Base-by-base conservation (phyloP, 352 stramenopile species). In the Elongisporangium undulatum region DNA sequence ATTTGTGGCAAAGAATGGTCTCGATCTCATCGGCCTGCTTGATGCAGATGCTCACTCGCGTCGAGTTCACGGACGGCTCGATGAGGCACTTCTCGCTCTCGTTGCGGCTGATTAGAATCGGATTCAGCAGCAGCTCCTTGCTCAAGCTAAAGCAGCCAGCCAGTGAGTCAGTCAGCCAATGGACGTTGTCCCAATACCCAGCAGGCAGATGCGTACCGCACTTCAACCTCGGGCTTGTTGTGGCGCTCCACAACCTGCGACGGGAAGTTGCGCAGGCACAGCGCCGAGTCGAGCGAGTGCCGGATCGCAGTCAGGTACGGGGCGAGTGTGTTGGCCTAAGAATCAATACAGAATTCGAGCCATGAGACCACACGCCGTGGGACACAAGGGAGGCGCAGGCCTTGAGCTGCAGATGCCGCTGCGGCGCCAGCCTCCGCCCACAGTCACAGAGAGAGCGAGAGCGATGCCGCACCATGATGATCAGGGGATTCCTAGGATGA, bases 1-100 rank as follows among this genome's bases (percentile, higher is more conserved):
- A 98, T 72, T 97, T 98, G 74, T 97, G 80, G 68, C 90, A 97
- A 7, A 98, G 73, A 56, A 98, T 98, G 13, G 71, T 83, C 69
- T 98, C 92, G 57, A 98, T 97, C 63, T 97, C 87, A 66, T 98
- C 92, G n/a, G 88, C 82, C 74, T 98, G 90, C 74, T 98, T 98
- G 68, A 98, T 97, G 70, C 76, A 90, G 61, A 98, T 97, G 69
- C 89, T 98, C 61, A 98, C 82, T 62, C 95, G 88, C 53, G 97
- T 95, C 67, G 90, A 98, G 83, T 98, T 98, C 60, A 98, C 90
- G 45, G 83, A 97, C 24, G 88, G 82, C 75, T 98, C 95, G 60
- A 98, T 98, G 23, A 98, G 68, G 56, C 92, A 98, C 58, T 90
- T 89, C 65, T 98, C 95, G 45, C 92, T 89, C 53, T 97, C 92